Percentiles rank a stretch among this genome's conserved stretches.
phyloP scores from a whole-genome alignment of 2,329 filamentous ascomycete species.

The Aspergillus viridinutans region DNA sequence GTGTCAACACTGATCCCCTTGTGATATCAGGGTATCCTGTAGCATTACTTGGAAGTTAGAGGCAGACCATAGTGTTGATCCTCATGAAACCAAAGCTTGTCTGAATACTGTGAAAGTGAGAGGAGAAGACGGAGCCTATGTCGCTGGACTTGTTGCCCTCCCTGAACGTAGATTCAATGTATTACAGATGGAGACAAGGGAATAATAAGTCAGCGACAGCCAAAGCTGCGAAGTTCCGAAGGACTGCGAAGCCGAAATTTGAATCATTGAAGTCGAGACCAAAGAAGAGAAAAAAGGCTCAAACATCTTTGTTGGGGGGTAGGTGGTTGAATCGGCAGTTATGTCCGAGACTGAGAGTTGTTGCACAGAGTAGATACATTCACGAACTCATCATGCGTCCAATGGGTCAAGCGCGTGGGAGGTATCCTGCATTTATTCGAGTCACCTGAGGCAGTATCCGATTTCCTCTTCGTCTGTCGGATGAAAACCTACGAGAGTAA shows the following conservation, averaged over 20 bases:
- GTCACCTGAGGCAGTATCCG: neutral
- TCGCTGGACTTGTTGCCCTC: too few species aligned
- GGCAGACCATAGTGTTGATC: too few species aligned
- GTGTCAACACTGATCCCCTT: neutral
- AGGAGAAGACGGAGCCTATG: too few species aligned
- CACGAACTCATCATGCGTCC: too few species aligned
- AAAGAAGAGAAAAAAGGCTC: neutral
- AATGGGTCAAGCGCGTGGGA: neutral
- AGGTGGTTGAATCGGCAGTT: neutral
- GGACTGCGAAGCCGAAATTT: conserved; percentile 36
- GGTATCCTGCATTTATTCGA: neutral
- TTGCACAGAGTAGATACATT: neutral
- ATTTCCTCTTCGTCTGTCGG: neutral
- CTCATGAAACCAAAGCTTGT: too few species aligned
- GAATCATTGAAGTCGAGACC: conserved; percentile 58
- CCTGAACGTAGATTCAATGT: too few species aligned
- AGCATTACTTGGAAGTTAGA: neutral
- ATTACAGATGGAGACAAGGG: too few species aligned
- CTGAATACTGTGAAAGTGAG: too few species aligned
- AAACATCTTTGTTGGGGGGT: too few species aligned
- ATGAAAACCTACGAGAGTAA: neutral
- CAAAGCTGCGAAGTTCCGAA: too few species aligned
- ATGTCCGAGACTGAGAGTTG: neutral
- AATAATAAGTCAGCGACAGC: conserved; percentile 32
- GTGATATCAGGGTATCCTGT: neutral